Evolutionary conservation across 768 basidiomycete species (phyloP).

Genomic region (Psilocybe tampanensis): DNA sequence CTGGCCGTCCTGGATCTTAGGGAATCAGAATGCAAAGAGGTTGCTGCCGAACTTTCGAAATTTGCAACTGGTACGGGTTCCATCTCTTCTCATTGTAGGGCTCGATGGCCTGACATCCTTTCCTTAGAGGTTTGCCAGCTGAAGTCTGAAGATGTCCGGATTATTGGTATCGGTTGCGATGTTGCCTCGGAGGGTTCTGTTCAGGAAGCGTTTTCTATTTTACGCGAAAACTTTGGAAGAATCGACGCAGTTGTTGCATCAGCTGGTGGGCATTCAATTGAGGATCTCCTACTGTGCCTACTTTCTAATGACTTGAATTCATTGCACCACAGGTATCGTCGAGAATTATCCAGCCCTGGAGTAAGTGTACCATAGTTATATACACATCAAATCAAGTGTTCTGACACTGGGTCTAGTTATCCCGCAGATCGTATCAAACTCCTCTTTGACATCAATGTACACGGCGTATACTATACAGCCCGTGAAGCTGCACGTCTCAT

Average conservation of each 20-base stretch:
- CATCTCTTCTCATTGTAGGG: not conserved
- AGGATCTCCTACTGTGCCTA: not conserved
- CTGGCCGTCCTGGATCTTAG: slow-evolving; percentile 85
- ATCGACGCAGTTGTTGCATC: slow-evolving; percentile 87
- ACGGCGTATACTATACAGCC: slow-evolving; percentile 94
- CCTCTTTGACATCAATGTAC: slow-evolving; percentile 91
- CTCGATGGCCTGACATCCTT: not conserved
- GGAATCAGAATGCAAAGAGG: slow-evolving; percentile 61
- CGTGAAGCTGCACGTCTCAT: slow-evolving; percentile 92
- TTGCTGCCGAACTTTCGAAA: slow-evolving; percentile 65
- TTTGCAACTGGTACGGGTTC: slow-evolving; percentile 27
- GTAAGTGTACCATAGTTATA: slow-evolving; percentile 40
- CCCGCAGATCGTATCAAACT: slow-evolving; percentile 83
- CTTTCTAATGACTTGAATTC: not conserved
- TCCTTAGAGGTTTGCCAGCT: slow-evolving; percentile 54
- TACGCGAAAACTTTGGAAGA: slow-evolving; percentile 66
- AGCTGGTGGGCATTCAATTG: slow-evolving; percentile 66
- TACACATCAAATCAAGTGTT: not conserved
- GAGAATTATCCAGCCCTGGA: slow-evolving; percentile 90
- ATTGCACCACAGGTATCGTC: slow-evolving; percentile 60
- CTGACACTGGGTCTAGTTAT: slow-evolving; percentile 51
- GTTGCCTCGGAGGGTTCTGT: slow-evolving; percentile 84
- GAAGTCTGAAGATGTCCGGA: slow-evolving; percentile 56
- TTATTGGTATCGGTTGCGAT: slow-evolving; percentile 84
- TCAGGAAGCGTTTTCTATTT: slow-evolving; percentile 65